A percentile compares a stretch with the other conserved stretches of the same genome.
These are phyloP conservation scores for Escovopsis sp. DNA, from an alignment of 2,329 filamentous ascomycete species.

Conservation along the genomic window DNA sequence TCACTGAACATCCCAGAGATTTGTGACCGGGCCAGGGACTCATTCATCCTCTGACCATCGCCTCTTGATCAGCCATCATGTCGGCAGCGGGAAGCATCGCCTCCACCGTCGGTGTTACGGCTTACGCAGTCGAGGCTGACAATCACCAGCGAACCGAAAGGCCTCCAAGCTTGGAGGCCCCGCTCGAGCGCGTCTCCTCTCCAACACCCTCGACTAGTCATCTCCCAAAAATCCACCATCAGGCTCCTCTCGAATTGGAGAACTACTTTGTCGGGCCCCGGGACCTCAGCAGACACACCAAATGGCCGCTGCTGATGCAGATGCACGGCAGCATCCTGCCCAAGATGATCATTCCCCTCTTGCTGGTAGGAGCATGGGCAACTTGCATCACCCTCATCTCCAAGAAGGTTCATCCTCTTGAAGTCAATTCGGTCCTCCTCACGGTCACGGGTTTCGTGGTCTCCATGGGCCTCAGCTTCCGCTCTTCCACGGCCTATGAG, in stretches of 20 bases:
- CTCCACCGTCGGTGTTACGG: neutral
- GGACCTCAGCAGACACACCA: constrained; percentile 58
- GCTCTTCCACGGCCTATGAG: constrained; percentile 65
- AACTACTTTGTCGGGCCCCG: constrained; percentile 53
- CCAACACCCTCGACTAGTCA: constrained; percentile 15
- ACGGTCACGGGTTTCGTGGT: constrained; percentile 74
- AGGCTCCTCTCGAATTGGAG: constrained; percentile 33
- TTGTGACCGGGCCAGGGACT: no score
- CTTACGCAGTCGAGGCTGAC: neutral
- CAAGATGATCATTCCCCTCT: constrained; percentile 56
- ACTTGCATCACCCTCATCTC: constrained; percentile 47
- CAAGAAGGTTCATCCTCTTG: constrained; percentile 23
- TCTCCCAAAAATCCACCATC: constrained; percentile 15
- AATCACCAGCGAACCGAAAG: neutral
- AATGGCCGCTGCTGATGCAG: constrained; percentile 61
- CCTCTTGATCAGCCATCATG: neutral
- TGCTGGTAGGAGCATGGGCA: constrained; percentile 49
- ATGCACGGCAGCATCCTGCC: constrained; percentile 64
- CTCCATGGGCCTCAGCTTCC: constrained; percentile 63
- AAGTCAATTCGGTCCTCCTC: constrained; percentile 35
- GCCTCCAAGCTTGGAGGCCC: neutral
- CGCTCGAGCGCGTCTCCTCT: constrained; percentile 11
- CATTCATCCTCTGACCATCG: no score
- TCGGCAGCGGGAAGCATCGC: neutral
- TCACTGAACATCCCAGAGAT: neutral